Base-by-base conservation (phyloP, 441 rosid genomes). In the Adansonia gregorii region DNA sequence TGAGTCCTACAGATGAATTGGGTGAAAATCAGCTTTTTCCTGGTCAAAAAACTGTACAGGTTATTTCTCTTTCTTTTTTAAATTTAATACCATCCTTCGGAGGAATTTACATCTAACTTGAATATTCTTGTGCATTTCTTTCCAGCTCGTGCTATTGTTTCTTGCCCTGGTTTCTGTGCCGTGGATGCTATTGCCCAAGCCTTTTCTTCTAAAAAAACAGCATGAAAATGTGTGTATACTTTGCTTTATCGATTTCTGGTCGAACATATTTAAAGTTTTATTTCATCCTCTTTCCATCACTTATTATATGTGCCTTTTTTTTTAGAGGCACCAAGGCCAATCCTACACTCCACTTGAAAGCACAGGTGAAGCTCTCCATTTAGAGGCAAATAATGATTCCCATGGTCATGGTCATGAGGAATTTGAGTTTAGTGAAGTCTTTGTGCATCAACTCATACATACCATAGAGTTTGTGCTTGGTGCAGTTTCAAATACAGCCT, bases 401-500 rank as follows among this genome's bases (percentile, higher is more conserved):
- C 92, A 91, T 81, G 89, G 78, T 63, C 91, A 91, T 80, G 90
- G 6, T 41, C 95, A 91, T 6, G 95, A 91, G 79, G 99, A 96
- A 83, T 96, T 94, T 71, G 96, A 96, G 77, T 96, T 96, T 86
- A 88, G 95, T 63, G 99, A 96, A 88, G 87, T 94, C 64, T 92
- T 96, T 73, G 97, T 96, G 17, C 96, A 96, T 80, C 98, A 93
- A 82, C 84, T 94, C 78, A 96, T 96, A 68, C 98, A 96, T 84
- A 92, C 99, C 35, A 94, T 96, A 67, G 98, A 96, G 76, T 96
- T 94, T 84, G 98, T 94, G 19, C 97, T 94, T 60, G 98, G 99
- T 78, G 96, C 96, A 56, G 98, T 94, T 67, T 96, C 99, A n/a
- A 96, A 94, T 84, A 96, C 99, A 61, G 99, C 99, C 64, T 96